Base-by-base conservation (phyloP, 305 asterid species). In the Stenogyne calaminthoides region DNA sequence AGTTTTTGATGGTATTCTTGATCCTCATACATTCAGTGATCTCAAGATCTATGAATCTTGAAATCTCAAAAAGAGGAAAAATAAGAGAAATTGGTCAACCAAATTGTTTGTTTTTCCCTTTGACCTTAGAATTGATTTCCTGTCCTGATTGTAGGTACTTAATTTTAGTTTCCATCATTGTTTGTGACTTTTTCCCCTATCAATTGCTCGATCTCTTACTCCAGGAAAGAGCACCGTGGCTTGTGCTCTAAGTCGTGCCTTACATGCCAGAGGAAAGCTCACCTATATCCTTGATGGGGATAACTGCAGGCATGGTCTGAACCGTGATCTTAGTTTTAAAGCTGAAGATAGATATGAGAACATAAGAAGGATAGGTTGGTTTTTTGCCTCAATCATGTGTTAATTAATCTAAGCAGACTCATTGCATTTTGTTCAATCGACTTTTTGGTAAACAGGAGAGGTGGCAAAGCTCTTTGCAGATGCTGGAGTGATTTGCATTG, bases 201-300 rank as follows among this genome's bases (percentile, higher is more conserved):
- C 70, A 29, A 72, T 55, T 34, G 27, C 42, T 73, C 71, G 76
- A 54, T 56, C 42, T 22, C 55, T 80, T n/a, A n/a, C 73, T 78
- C 69, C 91, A 92, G 99, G 99, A 82, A 95, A 95, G 87, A 95
- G 99, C 87, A 92, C 97, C 46, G 75, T 95, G 86, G 99, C 98
- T 25, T 92, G 98, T 80, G 91, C 98, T 70, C 74, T 95, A 81
- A 84, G 92, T 77, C 84, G 81, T 59, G 84, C 91, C 69, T 83
- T 95, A 70, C 98, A 90, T 79, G 92, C 95, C 70, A 87, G 89
- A 82, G 97, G 99, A 76, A 95, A 89, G 86, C 95, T 91, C 34
- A 75, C 90, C 6, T 95, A 95, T 74, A 74, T 95, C 83, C 98
- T 95, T 74, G 99, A 95, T 82, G 99, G 99, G 75, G 99, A 95